phyloP scores from a whole-genome alignment of 2,329 filamentous ascomycete genomes.

The Fusarium sambucinum region DNA sequence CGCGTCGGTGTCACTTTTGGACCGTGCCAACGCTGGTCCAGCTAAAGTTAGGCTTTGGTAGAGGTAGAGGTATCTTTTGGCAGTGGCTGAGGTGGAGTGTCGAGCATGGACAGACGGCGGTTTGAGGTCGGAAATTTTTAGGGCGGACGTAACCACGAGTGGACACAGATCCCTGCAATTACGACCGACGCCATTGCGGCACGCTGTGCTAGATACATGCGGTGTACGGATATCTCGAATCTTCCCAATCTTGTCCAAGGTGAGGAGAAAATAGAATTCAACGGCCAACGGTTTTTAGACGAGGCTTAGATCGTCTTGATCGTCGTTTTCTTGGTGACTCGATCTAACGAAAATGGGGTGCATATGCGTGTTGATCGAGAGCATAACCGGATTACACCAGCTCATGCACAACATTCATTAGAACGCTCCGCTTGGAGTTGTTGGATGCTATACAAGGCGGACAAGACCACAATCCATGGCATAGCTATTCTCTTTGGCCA shows the following conservation, averaged over 20 bases:
- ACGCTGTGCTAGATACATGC: constrained; percentile 37
- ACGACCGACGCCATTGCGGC: constrained; percentile 34
- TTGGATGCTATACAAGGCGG: constrained; percentile 34
- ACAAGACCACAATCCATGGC: constrained; percentile 19
- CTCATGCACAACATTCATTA: constrained; percentile 44
- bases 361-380: constrained; percentile 31
- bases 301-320: constrained; percentile 46
- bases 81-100: constrained; percentile 42
- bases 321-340: constrained; percentile 23
- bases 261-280: constrained; percentile 2
- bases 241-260: constrained; percentile 10
- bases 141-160: constrained; percentile 47
- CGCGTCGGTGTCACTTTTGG: constrained; percentile 32
- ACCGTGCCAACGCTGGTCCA: constrained; percentile 42
- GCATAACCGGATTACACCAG: constrained; percentile 19
- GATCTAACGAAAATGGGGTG: constrained; percentile 30
- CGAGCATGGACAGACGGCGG: constrained; percentile 44
- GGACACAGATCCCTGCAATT: constrained; percentile 39
- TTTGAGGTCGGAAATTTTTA: constrained; percentile 48
- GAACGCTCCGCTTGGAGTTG: constrained; percentile 14
- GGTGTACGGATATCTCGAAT: constrained; percentile 18
- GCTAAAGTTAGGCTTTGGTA: constrained; percentile 30
- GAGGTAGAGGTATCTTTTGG: constrained; percentile 33
- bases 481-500: constrained; percentile 39
- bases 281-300: constrained; percentile 31